Evolutionary conservation across 371 early-diverging fungal genomes (phyloP).

Genomic region (Mortierella sp.): DNA sequence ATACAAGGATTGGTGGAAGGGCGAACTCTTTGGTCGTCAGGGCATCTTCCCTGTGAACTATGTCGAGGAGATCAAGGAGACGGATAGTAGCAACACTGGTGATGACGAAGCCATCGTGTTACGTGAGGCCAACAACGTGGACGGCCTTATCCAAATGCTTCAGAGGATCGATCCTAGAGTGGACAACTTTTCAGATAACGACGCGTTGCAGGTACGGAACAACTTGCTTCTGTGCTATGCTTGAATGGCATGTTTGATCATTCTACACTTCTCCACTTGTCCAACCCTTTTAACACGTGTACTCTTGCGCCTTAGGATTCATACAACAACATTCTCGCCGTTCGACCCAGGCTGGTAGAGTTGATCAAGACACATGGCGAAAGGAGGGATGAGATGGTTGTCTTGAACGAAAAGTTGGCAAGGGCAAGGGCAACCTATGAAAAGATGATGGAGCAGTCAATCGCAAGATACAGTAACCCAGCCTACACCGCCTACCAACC

Average conservation of each 20-base stretch:
- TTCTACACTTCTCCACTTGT: too few species aligned
- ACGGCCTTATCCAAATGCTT: conserved; percentile 80
- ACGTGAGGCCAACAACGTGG: conserved; percentile 79
- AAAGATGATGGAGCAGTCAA: conserved; percentile 54
- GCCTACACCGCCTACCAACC: conserved; percentile 24
- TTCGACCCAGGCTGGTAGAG: conserved; percentile 48
- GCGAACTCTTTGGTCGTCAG: conserved; percentile 73
- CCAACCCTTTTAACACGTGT: background rate
- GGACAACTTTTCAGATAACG: conserved; percentile 90
- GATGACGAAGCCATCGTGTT: conserved; percentile 80
- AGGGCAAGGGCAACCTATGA: conserved; percentile 49
- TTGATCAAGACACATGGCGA: conserved; percentile 50
- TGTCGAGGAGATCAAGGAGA: conserved; percentile 66
- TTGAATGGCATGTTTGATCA: too few species aligned
- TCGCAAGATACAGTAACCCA: conserved; percentile 46
- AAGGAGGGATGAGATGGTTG: conserved; percentile 50
- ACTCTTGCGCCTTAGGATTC: conserved; percentile 18
- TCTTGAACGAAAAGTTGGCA: conserved; percentile 37
- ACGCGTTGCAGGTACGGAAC: conserved; percentile 74
- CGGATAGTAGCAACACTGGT: conserved; percentile 55
- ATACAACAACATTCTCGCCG: conserved; percentile 43
- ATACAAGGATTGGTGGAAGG: conserved; percentile 94
- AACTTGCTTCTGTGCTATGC: too few species aligned
- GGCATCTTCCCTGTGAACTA: conserved; percentile 93
- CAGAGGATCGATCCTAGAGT: conserved; percentile 78